Evolutionary conservation across 495 filamentous ascomycete genomes (phyloP).

Genomic region (Aspergillus sparsus): DNA sequence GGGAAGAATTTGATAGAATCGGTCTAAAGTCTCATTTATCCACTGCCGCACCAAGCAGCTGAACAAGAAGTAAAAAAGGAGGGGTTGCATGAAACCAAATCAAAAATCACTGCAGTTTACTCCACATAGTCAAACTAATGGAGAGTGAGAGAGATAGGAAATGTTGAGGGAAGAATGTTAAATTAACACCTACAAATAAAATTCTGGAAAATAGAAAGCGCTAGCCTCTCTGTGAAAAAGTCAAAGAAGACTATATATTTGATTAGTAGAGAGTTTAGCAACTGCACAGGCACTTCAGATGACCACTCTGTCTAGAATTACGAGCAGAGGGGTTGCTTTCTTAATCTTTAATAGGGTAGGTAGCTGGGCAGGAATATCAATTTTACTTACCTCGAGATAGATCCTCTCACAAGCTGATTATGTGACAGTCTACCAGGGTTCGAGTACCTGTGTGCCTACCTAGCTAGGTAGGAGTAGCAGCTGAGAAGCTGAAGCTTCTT

Average conservation of each 20-base stretch:
- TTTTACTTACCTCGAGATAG: too few species aligned
- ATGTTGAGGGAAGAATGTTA: not conserved
- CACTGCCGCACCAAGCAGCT: too few species aligned
- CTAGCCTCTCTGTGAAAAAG: not conserved
- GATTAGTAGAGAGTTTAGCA: not conserved
- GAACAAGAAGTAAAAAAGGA: not conserved
- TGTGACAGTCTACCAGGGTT: too few species aligned
- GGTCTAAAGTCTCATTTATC: too few species aligned
- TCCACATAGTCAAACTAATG: constrained; percentile 1
- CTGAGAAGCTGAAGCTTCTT: not conserved
- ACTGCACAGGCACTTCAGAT: not conserved
- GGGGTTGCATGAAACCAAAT: not conserved
- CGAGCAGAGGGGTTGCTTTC: too few species aligned
- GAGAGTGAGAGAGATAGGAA: not conserved
- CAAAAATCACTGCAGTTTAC: not conserved
- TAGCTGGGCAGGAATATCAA: too few species aligned
- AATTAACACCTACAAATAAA: not conserved
- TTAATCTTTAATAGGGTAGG: too few species aligned
- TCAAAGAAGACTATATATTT: not conserved
- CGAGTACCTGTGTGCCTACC: too few species aligned
- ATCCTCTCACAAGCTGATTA: too few species aligned
- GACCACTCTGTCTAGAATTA: too few species aligned
- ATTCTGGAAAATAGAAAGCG: not conserved
- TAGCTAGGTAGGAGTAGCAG: not conserved
- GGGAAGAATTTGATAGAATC: not conserved